Evolutionary conservation across 2,329 filamentous ascomycete species (phyloP).

Genomic region (Sphaceloma murrayae): DNA sequence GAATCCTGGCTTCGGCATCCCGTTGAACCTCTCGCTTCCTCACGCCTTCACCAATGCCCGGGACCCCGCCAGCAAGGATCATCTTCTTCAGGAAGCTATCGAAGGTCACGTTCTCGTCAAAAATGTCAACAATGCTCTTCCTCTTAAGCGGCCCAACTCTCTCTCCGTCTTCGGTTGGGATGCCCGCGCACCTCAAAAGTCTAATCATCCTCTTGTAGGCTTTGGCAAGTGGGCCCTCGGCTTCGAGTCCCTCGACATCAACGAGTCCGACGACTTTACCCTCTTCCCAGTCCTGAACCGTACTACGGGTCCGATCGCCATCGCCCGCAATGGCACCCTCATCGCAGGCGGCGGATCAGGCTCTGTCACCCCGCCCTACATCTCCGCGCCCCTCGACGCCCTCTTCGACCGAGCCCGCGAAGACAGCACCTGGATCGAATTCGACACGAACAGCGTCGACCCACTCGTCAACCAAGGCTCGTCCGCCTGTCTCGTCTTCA

Average conservation of each 20-base stretch:
- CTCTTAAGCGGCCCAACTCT: conserved; percentile 39
- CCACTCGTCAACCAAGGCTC: conserved; percentile 22
- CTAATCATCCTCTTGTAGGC: not conserved
- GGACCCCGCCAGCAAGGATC: conserved; percentile 40
- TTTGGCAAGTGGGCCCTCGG: conserved; percentile 17
- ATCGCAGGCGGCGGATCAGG: conserved; percentile 27
- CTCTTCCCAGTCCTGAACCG: conserved; percentile 1
- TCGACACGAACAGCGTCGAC: conserved; percentile 23
- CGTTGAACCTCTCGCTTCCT: conserved; percentile 22
- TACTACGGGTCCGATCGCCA: conserved; percentile 15
- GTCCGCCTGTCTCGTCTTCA: conserved; percentile 26
- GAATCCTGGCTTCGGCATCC: conserved; percentile 17
- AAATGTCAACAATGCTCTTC: conserved; percentile 47
- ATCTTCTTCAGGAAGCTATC: conserved; percentile 47
- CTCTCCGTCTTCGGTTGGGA: conserved; percentile 29
- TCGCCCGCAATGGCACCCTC: conserved; percentile 25
- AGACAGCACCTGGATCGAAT: conserved; percentile 23
- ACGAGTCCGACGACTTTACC: not conserved
- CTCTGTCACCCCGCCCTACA: conserved; percentile 22
- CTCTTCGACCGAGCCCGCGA: conserved; percentile 22
- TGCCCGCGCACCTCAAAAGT: conserved; percentile 19
- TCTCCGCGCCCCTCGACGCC: conserved; percentile 25
- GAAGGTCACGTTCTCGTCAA: conserved; percentile 57
- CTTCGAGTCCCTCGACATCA: conserved; percentile 14
- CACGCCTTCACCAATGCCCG: conserved; percentile 41